These are phyloP conservation scores for Pistacia atlantica DNA, from an alignment of 345 rosid species.

Conservation along the genomic window DNA sequence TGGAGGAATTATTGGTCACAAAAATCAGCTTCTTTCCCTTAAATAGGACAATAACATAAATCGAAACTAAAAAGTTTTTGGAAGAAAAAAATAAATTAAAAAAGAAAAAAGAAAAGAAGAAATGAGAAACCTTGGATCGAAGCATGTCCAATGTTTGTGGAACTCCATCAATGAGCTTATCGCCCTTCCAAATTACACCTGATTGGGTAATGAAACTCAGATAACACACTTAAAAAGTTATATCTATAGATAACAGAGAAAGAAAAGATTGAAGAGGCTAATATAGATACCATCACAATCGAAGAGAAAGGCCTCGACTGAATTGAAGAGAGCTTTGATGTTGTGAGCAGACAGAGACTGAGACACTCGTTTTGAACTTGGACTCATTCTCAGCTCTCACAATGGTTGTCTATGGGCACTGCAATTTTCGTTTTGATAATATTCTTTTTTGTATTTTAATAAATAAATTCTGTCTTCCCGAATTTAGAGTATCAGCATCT, in stretches of 20 bases:
- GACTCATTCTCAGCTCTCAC: neutral
- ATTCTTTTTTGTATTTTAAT: no score
- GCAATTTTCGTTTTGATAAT: no score
- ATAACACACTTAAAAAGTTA: neutral
- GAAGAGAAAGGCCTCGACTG: conserved; percentile 70
- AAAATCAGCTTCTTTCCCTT: conserved; percentile 85
- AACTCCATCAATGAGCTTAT: conserved; percentile 75
- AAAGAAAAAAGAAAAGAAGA: neutral
- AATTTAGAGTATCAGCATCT: no score
- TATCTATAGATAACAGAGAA: neutral
- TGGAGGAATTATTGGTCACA: conserved; percentile 84
- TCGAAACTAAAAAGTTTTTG: neutral
- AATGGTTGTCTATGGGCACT: no score
- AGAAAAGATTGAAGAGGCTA: neutral
- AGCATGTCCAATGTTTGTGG: conserved; percentile 60
- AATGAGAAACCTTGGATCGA: conserved; percentile 59
- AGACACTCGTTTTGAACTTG: neutral
- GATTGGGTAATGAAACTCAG: neutral
- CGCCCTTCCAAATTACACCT: conserved; percentile 99
- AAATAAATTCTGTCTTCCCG: no score
- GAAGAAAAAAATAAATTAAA: neutral
- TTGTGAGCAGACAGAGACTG: conserved; percentile 46
- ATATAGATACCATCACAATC: conserved; percentile 62
- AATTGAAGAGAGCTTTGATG: conserved; percentile 48
- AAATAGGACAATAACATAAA: neutral